Percentiles rank a stretch among this genome's conserved stretches.
Evolutionary conservation across 805 yeast genomes (phyloP).

Genomic region (Candida ortonii): DNA sequence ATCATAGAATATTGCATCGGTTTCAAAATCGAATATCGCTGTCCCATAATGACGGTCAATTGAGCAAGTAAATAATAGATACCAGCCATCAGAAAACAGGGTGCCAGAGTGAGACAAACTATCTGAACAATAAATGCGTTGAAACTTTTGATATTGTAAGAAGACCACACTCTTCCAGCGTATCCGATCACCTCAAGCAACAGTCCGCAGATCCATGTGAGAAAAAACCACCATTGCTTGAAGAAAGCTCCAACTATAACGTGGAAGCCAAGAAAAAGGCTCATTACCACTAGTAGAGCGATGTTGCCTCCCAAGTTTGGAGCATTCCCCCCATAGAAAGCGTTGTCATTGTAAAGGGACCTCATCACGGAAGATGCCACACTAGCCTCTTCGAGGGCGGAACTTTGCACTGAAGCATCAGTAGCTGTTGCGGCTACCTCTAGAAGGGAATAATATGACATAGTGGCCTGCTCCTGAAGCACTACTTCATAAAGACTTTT

Average conservation of each 20-base stretch:
- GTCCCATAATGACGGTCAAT: conserved; percentile 59
- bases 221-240: conserved; percentile 65
- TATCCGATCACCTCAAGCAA: conserved; percentile 68
- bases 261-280: conserved; percentile 43
- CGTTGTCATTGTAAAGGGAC: conserved; percentile 14
- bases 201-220: conserved; percentile 53
- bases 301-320: conserved; percentile 60
- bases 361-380: conserved; percentile 23
- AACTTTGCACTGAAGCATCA: conserved; percentile 7
- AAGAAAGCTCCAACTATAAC: conserved; percentile 40
- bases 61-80: conserved; percentile 71
- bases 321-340: conserved; percentile 37
- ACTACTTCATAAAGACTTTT: conserved; percentile 2
- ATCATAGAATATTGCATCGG: conserved; percentile 63
- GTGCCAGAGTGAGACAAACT: conserved; percentile 70
- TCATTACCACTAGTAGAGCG: conserved; percentile 55
- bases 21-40: conserved; percentile 44
- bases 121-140: conserved; percentile 60
- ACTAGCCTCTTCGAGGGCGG: conserved; percentile 22
- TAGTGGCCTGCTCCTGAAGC: conserved; percentile 20
- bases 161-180: conserved; percentile 52
- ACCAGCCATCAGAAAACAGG: conserved; percentile 84
- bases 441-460: conserved; percentile 23
- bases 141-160: conserved; percentile 32
- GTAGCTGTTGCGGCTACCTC: conserved; percentile 28